Conservation (phyloP, 495 filamentous ascomycete species). For the Penicillium turbatum region DNA sequence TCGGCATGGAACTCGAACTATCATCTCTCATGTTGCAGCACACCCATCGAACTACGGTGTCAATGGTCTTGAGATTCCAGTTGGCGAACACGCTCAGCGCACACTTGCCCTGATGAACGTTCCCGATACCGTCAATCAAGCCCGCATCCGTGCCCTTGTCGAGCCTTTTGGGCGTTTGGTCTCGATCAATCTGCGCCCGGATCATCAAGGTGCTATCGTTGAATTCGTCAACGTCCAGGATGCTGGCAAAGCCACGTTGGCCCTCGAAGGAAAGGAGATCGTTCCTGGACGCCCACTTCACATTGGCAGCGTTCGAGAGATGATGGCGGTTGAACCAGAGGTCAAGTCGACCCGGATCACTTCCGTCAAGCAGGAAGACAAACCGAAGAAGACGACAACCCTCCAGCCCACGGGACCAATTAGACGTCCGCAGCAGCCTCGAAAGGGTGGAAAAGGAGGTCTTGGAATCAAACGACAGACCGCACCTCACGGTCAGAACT, state of each 20-base stretch:
- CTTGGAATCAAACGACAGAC: constrained; percentile 52
- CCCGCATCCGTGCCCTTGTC: constrained; percentile 55
- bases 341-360: constrained; percentile 47
- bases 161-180: constrained; percentile 54
- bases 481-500: background rate
- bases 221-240: constrained; percentile 69
- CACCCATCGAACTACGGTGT: constrained; percentile 38
- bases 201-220: constrained; percentile 81
- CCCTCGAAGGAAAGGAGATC: constrained; percentile 68
- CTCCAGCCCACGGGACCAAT: constrained; percentile 52
- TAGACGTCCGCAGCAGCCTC: constrained; percentile 53
- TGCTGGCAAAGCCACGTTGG: constrained; percentile 70
- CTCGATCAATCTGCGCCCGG: constrained; percentile 58
- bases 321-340: constrained; percentile 60
- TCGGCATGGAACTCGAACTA: constrained; percentile 46
- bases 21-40: constrained; percentile 35
- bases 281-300: constrained; percentile 57
- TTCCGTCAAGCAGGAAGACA: constrained; percentile 37
- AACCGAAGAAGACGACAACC: constrained; percentile 30
- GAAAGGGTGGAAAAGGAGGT: constrained; percentile 49
- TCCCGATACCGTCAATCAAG: constrained; percentile 63
- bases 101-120: constrained; percentile 57
- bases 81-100: constrained; percentile 45
- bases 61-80: constrained; percentile 24
- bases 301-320: constrained; percentile 63